Evolutionary conservation across 371 early-diverging fungal genomes (phyloP).

Genomic region (Actinomortierella ambigua): DNA sequence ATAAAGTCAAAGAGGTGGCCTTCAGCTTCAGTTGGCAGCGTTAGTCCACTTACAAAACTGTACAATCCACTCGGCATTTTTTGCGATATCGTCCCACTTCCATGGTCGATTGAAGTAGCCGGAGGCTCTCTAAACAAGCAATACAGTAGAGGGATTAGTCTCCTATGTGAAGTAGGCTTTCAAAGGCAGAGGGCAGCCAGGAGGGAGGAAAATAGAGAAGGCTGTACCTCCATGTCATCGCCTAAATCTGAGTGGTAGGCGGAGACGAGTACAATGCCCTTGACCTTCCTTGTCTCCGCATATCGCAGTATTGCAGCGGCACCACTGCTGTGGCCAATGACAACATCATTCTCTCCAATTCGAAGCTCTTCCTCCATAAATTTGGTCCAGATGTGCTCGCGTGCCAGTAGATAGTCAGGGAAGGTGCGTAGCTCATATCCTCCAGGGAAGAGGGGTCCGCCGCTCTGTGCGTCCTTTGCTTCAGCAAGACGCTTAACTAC

Average conservation of each 20-base stretch:
- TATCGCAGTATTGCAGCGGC: conserved; percentile 38
- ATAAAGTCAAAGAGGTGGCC: not conserved
- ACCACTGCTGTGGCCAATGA: conserved; percentile 46
- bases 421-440: conserved; percentile 36
- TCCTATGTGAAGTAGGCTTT: too few species aligned
- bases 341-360: conserved; percentile 33
- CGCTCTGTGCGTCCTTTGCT: conserved; percentile 17
- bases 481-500: conserved; percentile 19
- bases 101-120: conserved; percentile 48
- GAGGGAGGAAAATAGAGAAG: not conserved
- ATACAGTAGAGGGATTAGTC: not conserved
- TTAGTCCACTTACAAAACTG: conserved; percentile 34
- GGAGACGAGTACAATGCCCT: conserved; percentile 46
- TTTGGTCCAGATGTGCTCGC: conserved; percentile 41
- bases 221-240: conserved; percentile 33
- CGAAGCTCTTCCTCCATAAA: conserved; percentile 43
- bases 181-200: not conserved
- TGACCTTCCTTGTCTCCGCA: conserved; percentile 32
- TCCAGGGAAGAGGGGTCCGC: conserved; percentile 27
- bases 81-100: conserved; percentile 46
- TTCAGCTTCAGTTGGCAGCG: not conserved
- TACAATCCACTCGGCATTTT: conserved; percentile 39
- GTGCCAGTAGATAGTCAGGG: conserved; percentile 39
- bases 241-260: conserved; percentile 48
- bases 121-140: conserved; percentile 15